These are phyloP conservation scores for Paraurostyla sp. DNA, from an alignment of 73 alveolate species.

Conservation along the genomic window DNA sequence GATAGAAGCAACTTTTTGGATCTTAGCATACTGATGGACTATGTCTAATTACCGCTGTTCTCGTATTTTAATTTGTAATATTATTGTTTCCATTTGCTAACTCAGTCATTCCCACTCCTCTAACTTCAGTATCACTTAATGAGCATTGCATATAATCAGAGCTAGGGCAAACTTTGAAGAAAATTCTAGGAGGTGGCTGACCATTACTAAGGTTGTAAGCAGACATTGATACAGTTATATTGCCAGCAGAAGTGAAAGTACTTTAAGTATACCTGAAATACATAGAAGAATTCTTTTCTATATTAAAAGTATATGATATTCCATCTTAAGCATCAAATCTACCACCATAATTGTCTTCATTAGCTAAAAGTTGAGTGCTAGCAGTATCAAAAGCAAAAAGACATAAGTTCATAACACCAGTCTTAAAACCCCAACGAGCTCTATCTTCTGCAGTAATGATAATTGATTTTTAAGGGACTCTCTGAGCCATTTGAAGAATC, in stretches of 20 bases:
- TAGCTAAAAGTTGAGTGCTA: background rate
- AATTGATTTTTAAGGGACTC: background rate
- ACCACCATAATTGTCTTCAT: constrained; percentile 17
- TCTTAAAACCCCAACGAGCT: constrained; percentile 41
- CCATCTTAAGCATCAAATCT: constrained; percentile 20
- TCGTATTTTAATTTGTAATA: background rate
- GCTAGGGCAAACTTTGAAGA: constrained; percentile 21
- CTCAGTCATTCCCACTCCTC: constrained; percentile 44
- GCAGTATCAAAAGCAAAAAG: background rate
- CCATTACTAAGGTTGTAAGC: background rate
- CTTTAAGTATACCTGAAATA: background rate
- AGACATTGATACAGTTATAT: background rate
- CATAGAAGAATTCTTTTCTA: constrained; percentile 10
- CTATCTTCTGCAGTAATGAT: constrained; percentile 51
- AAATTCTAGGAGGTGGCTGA: constrained; percentile 34
- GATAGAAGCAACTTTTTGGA: constrained; percentile 10
- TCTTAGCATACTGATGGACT: constrained; percentile 6
- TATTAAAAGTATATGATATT: background rate
- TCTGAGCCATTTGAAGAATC: background rate
- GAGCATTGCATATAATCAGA: constrained; percentile 27
- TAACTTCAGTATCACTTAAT: background rate
- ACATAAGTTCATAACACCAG: constrained; percentile 34
- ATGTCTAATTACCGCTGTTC: constrained; percentile 8
- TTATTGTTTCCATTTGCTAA: background rate
- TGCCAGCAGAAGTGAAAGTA: background rate